A percentile compares a stretch with the other conserved stretches of the same genome.
Conservation (phyloP, 768 basidiomycete species). For the Suillus subaureus region DNA sequence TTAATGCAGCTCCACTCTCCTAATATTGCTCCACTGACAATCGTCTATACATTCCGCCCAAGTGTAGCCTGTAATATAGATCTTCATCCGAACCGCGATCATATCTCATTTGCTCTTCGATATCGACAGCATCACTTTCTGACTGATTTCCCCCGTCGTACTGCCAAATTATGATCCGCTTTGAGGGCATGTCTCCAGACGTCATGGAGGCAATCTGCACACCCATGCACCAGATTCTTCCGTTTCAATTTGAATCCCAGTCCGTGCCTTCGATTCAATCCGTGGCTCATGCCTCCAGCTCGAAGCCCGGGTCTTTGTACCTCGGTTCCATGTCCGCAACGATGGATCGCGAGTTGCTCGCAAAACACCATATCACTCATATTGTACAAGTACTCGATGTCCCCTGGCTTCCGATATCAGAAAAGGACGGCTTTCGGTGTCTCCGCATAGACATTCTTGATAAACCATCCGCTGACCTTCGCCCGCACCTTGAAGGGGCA, state of each 20-base stretch:
- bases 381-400: slow-evolving; percentile 70
- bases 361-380: slow-evolving; percentile 51
- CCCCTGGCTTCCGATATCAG: slow-evolving; percentile 57
- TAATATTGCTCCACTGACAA: slow-evolving; percentile 6
- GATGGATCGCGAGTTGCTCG: slow-evolving; percentile 56
- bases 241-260: slow-evolving; percentile 30
- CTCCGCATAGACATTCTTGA: slow-evolving; percentile 74
- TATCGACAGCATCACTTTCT: slow-evolving; percentile 7
- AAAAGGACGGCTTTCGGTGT: slow-evolving; percentile 50
- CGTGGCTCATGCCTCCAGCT: slow-evolving; percentile 15
- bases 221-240: slow-evolving; percentile 77
- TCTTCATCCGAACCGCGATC: slow-evolving; percentile 7
- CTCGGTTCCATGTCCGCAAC: slow-evolving; percentile 67
- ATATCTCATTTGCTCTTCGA: slow-evolving; percentile 9
- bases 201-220: slow-evolving; percentile 86
- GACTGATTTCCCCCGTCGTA: neutral
- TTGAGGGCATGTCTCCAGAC: slow-evolving; percentile 72
- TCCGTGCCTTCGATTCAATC: slow-evolving; percentile 23
- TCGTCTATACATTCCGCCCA: neutral
- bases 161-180: slow-evolving; percentile 64
- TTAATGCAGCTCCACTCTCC: slow-evolving; percentile 14
- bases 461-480: slow-evolving; percentile 59
- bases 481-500: slow-evolving; percentile 67
- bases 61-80: neutral
- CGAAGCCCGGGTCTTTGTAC: slow-evolving; percentile 56